A percentile compares a stretch with the other conserved stretches of the same genome.
Evolutionary conservation across 169 alveolate genomes (phyloP).

Genomic region (Plasmodium reichenowi): DNA sequence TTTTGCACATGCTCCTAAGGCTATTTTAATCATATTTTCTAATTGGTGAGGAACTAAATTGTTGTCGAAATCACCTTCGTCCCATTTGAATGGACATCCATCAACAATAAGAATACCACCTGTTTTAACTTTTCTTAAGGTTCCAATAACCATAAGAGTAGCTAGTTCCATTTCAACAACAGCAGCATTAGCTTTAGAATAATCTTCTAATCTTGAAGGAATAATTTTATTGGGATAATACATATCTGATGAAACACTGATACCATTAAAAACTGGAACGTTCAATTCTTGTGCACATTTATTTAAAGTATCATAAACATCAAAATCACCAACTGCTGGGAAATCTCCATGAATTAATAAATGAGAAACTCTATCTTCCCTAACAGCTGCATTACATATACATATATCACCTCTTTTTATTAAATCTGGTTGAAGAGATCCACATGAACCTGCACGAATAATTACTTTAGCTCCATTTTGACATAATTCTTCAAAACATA

Average conservation of each 20-base stretch:
- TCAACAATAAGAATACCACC: constrained; percentile 77
- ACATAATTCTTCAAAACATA: constrained; percentile 76
- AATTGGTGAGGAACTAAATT: constrained; percentile 29
- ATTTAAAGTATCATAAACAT: constrained; percentile 41
- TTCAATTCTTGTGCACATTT: constrained; percentile 66
- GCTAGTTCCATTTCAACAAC: constrained; percentile 78
- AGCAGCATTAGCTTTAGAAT: constrained; percentile 74
- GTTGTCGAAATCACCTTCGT: constrained; percentile 74
- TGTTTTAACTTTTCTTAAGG: constrained; percentile 56
- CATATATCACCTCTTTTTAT: constrained; percentile 77
- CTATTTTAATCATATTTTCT: constrained; percentile 46
- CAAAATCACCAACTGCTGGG: constrained; percentile 79
- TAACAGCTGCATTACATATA: constrained; percentile 74
- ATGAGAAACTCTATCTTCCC: constrained; percentile 79
- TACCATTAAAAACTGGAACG: constrained; percentile 44
- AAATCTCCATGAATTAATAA: constrained; percentile 47
- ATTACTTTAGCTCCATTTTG: constrained; percentile 74
- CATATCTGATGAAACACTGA: constrained; percentile 65
- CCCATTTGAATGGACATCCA: constrained; percentile 79
- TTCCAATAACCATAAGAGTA: constrained; percentile 66
- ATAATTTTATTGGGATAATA: constrained; percentile 64
- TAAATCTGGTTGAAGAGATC: constrained; percentile 69
- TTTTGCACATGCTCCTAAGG: constrained; percentile 33
- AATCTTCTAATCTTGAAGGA: constrained; percentile 38
- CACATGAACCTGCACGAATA: constrained; percentile 77